Base-by-base conservation (phyloP, 2,329 filamentous ascomycete genomes). In the Fusarium siculi region DNA sequence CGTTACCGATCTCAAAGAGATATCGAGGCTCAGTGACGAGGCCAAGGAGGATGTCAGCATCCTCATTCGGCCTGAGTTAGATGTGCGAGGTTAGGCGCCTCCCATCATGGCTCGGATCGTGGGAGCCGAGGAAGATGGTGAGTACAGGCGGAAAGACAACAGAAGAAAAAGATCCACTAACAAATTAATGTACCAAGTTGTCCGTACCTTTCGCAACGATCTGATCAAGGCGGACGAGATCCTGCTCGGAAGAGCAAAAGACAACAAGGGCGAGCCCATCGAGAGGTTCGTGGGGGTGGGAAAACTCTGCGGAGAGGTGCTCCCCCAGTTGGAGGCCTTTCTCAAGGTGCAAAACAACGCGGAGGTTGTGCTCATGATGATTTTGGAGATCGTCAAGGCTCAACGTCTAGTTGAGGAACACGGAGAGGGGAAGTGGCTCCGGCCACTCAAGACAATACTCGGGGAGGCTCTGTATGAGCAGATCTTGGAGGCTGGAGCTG, bases 341-440 rank as follows among this genome's bases (percentile, higher is more conserved):
- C 12, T 52, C 6, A 30, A 30, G 28, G 28, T 30, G 28, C 28
- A 30, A 30, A 16, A 23, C 5, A 55, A 42, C 21, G 12, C 21
- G 3, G 9, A 4, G 0, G 14, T 39, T 2, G 16, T 37, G 0
- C 4, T 53, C 1, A 2, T 8, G 6, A 30, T 47, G 25, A 9
- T 8, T 9, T 5, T 47, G 5, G 25, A 47, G 12, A 47, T 47
- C 12, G 30, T 30, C 14, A 7, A 30, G 3, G 9, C 18, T 3
- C 44, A 47, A 25, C 14, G 15, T 3, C 2, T 47, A 6, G 44
- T 30, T 19, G 25, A 47, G 14, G 25, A 30, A 4, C 9, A 21
- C 0, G 44, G 44, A 0, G 25, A n/a, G 44, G 25, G 44, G 6
- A n/a, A 16, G 25, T 47, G 25, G 44, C 44, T 47, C 9, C 25